These are phyloP conservation scores for Cystobasidium pallidum DNA, from an alignment of 1,284 basidiomycete species.

Conservation along the genomic window DNA sequence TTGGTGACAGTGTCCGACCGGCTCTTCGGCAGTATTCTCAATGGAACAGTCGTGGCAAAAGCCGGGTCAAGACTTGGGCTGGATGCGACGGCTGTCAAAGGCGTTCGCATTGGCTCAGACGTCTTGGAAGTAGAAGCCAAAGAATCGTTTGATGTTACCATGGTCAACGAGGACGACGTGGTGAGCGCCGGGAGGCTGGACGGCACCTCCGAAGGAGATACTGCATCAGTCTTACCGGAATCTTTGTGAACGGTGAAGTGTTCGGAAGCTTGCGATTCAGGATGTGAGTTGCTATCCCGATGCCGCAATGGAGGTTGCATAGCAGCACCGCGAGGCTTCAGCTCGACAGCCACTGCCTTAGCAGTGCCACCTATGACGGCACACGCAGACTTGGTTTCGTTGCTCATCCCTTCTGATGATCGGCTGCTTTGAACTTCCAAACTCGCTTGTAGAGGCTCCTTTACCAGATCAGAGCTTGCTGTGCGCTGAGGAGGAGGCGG, in stretches of 20 bases:
- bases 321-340: too few relatives aligned
- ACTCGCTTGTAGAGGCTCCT: too few relatives aligned
- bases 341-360: too few relatives aligned
- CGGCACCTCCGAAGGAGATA: background rate
- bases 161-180: background rate
- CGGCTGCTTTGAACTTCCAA: too few relatives aligned
- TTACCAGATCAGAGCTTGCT: background rate
- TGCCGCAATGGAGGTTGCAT: too few relatives aligned
- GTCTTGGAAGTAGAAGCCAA: conserved; percentile 1
- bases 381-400: too few relatives aligned
- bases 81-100: conserved; percentile 7
- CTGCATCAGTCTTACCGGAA: background rate
- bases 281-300: too few relatives aligned
- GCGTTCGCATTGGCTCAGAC: conserved; percentile 1
- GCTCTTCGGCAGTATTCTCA: conserved; percentile 1
- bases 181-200: conserved; percentile 19
- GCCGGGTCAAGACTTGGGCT: conserved; percentile 13
- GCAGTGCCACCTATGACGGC: too few relatives aligned
- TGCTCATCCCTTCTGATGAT: too few relatives aligned
- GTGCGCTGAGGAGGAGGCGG: background rate
- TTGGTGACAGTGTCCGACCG: background rate
- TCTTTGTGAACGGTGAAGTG: background rate
- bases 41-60: background rate
- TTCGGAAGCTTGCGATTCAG: too few relatives aligned
- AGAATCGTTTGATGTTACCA: background rate